Evolutionary conservation across 2,329 filamentous ascomycete species (phyloP).

Genomic region (Fusarium solani-melongenae): DNA sequence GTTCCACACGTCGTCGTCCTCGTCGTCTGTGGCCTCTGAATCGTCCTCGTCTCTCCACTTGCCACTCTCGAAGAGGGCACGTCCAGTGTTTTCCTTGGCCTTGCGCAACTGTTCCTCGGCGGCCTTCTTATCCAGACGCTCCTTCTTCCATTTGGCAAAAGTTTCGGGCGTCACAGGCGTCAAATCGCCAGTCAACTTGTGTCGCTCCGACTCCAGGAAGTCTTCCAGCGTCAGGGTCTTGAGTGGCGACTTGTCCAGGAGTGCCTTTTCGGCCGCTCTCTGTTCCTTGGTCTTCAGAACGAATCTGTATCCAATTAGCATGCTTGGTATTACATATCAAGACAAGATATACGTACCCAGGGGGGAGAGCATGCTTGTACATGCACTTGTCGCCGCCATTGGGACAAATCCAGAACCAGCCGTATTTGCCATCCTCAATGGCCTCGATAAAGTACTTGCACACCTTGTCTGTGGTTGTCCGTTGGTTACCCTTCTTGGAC

Average conservation of each 20-base stretch:
- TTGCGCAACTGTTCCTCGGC: conserved; percentile 90
- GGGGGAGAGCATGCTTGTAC: conserved; percentile 95
- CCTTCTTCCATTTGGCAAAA: conserved; percentile 98
- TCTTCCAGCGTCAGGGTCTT: conserved; percentile 96
- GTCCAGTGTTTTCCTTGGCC: conserved; percentile 95
- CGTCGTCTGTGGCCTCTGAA: conserved; percentile 69
- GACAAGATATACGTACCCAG: conserved; percentile 74
- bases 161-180: conserved; percentile 94
- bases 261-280: conserved; percentile 91
- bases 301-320: conserved; percentile 70
- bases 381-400: conserved; percentile 98
- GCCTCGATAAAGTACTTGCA: conserved; percentile 99
- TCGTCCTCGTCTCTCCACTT: conserved; percentile 83
- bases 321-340: neutral
- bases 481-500: conserved; percentile 97
- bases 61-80: conserved; percentile 95
- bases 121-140: conserved; percentile 92
- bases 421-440: conserved; percentile 98
- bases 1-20: conserved; percentile 79
- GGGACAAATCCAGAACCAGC: conserved; percentile 99
- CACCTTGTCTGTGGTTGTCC: conserved; percentile 95
- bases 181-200: conserved; percentile 90
- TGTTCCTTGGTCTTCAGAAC: conserved; percentile 98
- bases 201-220: conserved; percentile 94
- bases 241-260: conserved; percentile 94